Percentiles rank a stretch among this genome's conserved stretches.
phyloP scores from a whole-genome alignment of 768 basidiomycete genomes.

The Tylopilus sp. region DNA sequence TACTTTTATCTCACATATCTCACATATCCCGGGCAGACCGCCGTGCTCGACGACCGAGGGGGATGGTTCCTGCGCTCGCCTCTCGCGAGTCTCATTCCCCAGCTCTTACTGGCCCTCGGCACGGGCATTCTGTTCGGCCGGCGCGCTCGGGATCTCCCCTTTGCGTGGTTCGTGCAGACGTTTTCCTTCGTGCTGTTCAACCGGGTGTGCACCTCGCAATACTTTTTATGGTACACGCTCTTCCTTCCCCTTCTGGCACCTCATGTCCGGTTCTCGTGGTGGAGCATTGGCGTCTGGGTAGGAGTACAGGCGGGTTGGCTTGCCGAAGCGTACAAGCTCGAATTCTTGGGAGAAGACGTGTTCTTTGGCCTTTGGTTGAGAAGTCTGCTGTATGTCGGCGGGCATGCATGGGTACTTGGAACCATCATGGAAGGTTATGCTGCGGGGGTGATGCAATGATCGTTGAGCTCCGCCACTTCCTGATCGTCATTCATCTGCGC shows the following conservation, averaged over 20 bases:
- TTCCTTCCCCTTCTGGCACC: constrained; percentile 83
- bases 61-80: constrained; percentile 60
- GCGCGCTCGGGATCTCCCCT: constrained; percentile 57
- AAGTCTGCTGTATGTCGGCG: constrained; percentile 67
- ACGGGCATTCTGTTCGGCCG: constrained; percentile 72
- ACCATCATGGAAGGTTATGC: constrained; percentile 54
- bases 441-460: not conserved
- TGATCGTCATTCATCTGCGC: not conserved
- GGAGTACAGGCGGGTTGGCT: constrained; percentile 87
- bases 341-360: constrained; percentile 77
- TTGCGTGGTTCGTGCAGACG: constrained; percentile 93
- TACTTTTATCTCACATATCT: constrained; percentile 97
- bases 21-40: constrained; percentile 53
- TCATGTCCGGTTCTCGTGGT: constrained; percentile 49
- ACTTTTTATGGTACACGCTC: constrained; percentile 95
- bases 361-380: constrained; percentile 76
- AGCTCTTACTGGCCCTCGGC: constrained; percentile 68
- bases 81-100: constrained; percentile 79
- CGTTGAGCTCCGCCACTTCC: not conserved
- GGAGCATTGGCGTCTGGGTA: constrained; percentile 61
- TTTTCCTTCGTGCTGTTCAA: constrained; percentile 92
- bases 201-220: constrained; percentile 98
- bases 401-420: constrained; percentile 78
- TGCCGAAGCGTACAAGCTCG: constrained; percentile 83
- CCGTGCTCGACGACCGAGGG: constrained; percentile 30